Percentiles rank a stretch among this genome's conserved stretches.
Evolutionary conservation across 805 yeast genomes (phyloP).

Genomic region (Candida michaelii): DNA sequence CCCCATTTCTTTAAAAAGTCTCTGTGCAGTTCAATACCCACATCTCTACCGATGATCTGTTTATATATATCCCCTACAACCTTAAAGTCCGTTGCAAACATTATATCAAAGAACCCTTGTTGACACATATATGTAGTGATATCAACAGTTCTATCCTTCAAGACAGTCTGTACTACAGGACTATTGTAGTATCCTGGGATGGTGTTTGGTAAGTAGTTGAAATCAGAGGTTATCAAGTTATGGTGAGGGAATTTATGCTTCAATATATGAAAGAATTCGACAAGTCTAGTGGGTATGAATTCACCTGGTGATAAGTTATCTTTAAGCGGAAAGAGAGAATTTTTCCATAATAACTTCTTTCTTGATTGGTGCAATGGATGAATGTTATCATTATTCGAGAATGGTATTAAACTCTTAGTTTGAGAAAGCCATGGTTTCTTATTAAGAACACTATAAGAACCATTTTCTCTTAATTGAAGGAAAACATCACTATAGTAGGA

Average conservation of each 20-base stretch:
- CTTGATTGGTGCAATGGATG: constrained; percentile 64
- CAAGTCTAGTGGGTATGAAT: constrained; percentile 74
- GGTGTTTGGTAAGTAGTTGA: constrained; percentile 47
- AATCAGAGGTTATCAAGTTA: constrained; percentile 71
- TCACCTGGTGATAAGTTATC: constrained; percentile 71
- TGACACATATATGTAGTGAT: constrained; percentile 75
- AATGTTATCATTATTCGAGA: constrained; percentile 27
- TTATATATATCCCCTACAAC: constrained; percentile 61
- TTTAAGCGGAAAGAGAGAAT: constrained; percentile 61
- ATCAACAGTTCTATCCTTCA: constrained; percentile 65
- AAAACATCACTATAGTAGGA: constrained; percentile 57
- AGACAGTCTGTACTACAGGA: constrained; percentile 79
- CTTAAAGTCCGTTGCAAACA: constrained; percentile 80
- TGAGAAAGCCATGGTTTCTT: constrained; percentile 16
- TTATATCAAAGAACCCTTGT: constrained; percentile 83
- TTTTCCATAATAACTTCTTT: constrained; percentile 40
- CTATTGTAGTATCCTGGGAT: constrained; percentile 58
- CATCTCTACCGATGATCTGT: constrained; percentile 60
- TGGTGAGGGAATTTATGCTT: constrained; percentile 72
- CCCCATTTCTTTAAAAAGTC: constrained; percentile 73
- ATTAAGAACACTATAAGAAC: constrained; percentile 28
- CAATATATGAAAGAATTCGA: constrained; percentile 64
- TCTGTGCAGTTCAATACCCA: constrained; percentile 55
- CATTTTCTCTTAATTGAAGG: constrained; percentile 53
- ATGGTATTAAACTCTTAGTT: constrained; percentile 30